Base-by-base conservation (phyloP, 768 basidiomycete genomes). In the Pholiota microspora region DNA sequence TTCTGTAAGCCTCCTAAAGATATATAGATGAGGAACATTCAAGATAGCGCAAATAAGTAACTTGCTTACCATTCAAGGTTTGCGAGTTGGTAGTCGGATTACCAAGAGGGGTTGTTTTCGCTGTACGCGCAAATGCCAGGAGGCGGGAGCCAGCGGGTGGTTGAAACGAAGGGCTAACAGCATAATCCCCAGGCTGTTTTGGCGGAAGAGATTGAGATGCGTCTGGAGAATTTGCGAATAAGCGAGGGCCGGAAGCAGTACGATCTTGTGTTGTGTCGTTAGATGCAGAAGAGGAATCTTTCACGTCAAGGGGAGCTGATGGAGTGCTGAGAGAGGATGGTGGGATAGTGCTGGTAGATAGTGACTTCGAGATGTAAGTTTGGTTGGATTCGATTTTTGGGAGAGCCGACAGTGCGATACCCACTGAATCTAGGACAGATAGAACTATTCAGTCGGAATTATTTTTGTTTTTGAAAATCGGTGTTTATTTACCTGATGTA, bases 101-200 rank as follows among this genome's bases (percentile, higher is more conserved):
- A 47, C 38, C 51, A 16, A 38, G 31, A 49, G 55, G 31, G 23
- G 65, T 60, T 18, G 64, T 52, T 59, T 69, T 79, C 64, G 59
- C 66, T 38, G 64, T 65, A 24, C 74, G 66, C n/a, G 74, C 74
- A 35, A 81, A 73, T 2, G 76, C 73, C 46, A 85, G 73, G 38
- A 80, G 65, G 49, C 80, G 77, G 44, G 81, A 80, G 15, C 80
- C 80, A 48, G 71, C 64, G 18, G 80, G 80, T 16, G 80, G 79
- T 50, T 77, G 77, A 60, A 79, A 79, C 46, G 69, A 55, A 40
- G 67, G 54, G 18, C 53, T 46, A 25, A 34, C 3, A 61, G 46
- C 49, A 61, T 42, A 51, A 10, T 70, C 71, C 36, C 57, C 62
- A 15, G 66, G 24, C 49, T 59, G 63, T 49, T 62, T 64, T 7